phyloP scores from a whole-genome alignment of 192 early-diverging fungal species.

The Oehlia diaphana region DNA sequence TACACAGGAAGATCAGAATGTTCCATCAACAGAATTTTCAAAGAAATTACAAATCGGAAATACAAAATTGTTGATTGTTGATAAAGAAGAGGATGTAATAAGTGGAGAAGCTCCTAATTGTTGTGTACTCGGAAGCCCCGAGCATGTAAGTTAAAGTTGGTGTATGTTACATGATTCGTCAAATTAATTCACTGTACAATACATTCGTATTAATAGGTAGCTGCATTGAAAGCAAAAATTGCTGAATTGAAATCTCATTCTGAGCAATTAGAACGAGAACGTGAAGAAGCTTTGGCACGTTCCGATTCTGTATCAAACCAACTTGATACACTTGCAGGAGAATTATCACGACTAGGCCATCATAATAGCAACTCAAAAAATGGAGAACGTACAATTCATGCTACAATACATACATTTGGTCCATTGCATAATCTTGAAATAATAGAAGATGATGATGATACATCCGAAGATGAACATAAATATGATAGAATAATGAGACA shows the following conservation, averaged over 20 bases:
- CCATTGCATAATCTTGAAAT: conserved; percentile 23
- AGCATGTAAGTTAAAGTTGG: neutral
- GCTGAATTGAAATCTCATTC: conserved; percentile 14
- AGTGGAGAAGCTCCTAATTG: neutral
- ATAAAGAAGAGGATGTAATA: neutral
- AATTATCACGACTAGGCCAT: conserved; percentile 2
- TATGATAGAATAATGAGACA: conserved; percentile 24
- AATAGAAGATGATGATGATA: conserved; percentile 18
- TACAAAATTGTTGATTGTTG: neutral
- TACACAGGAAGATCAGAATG: no score
- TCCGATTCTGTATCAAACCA: conserved; percentile 27
- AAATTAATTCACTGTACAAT: no score
- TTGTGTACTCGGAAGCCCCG: neutral
- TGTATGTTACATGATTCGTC: no score
- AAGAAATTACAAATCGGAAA: neutral
- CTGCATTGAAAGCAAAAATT: conserved; percentile 28
- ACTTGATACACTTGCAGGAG: conserved; percentile 16
- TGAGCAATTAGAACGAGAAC: conserved; percentile 16
- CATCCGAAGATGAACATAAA: conserved; percentile 12
- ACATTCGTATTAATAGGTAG: conserved; percentile 11
- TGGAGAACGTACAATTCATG: conserved; percentile 23
- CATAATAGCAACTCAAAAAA: neutral
- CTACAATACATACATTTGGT: conserved; percentile 29
- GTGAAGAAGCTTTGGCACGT: conserved; percentile 4
- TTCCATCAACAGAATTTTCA: neutral